Evolutionary conservation across 208 protist species (phyloP).

Genomic region (Balamuthia mandrillaris): DNA sequence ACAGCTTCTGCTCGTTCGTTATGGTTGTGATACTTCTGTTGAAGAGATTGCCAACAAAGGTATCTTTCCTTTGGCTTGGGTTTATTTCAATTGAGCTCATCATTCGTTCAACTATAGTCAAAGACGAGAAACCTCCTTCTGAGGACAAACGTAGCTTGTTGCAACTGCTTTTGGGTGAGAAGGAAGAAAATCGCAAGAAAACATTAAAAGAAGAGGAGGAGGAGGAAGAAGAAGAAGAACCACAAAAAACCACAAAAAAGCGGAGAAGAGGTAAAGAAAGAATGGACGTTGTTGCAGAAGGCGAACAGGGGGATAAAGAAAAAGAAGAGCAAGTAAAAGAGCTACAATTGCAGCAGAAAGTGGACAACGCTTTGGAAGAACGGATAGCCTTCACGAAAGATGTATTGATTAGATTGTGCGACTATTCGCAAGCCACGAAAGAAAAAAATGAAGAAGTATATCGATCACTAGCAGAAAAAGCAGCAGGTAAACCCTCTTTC

Average conservation of each 20-base stretch:
- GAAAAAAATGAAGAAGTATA: background rate
- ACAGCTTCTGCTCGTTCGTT: no score
- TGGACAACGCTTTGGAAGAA: background rate
- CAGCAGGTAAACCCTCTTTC: background rate
- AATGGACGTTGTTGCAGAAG: no score
- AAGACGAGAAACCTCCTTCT: no score
- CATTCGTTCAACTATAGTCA: no score
- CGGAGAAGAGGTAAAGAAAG: no score
- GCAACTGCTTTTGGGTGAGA: background rate
- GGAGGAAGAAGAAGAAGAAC: background rate
- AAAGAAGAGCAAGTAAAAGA: background rate
- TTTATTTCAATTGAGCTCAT: no score
- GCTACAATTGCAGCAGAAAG: background rate
- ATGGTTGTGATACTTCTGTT: no score
- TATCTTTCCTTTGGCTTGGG: no score
- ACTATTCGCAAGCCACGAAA: background rate
- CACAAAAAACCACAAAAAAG: background rate
- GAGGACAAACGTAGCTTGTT: no score
- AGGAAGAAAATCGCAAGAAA: no score
- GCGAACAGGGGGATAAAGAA: background rate
- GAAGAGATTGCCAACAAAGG: no score
- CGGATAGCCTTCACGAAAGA: background rate
- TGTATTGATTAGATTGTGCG: background rate
- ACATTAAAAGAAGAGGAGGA: no score
- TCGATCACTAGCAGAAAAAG: background rate